Conservation (phyloP, 2,329 filamentous ascomycete genomes). For the Aureobasidium musti region DNA sequence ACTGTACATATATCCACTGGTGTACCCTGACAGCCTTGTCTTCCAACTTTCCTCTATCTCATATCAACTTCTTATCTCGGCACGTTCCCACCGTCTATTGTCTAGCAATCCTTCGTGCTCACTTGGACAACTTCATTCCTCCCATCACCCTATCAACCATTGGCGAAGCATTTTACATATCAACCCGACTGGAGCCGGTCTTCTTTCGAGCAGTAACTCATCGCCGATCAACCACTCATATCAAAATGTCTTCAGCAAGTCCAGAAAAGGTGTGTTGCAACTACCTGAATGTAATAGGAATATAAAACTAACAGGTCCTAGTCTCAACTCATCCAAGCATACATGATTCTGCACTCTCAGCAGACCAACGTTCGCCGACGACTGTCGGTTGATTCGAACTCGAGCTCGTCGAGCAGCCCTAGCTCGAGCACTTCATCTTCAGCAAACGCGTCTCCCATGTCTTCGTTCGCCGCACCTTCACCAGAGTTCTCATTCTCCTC, state of each 20-base stretch:
- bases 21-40: not conserved
- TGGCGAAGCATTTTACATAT: slow-evolving; percentile 1
- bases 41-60: slow-evolving; percentile 9
- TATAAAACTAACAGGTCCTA: not conserved
- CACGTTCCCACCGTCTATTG: not conserved
- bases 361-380: slow-evolving; percentile 46
- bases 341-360: slow-evolving; percentile 46
- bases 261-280: slow-evolving; percentile 16
- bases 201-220: slow-evolving; percentile 21
- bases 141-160: slow-evolving; percentile 3
- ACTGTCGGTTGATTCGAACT: slow-evolving; percentile 42
- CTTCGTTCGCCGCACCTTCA: slow-evolving; percentile 29
- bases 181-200: slow-evolving; percentile 22
- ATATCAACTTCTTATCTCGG: slow-evolving; percentile 2
- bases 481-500: slow-evolving; percentile 33
- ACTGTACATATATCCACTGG: slow-evolving; percentile 25
- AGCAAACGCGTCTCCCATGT: slow-evolving; percentile 29
- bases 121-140: slow-evolving; percentile 19
- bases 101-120: not conserved
- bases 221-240: not conserved
- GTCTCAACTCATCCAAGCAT: slow-evolving; percentile 41
- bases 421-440: slow-evolving; percentile 18
- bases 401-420: slow-evolving; percentile 11
- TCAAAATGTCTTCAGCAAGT: slow-evolving; percentile 7
- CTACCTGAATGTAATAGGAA: not conserved